Evolutionary conservation across 2,329 filamentous ascomycete genomes (phyloP).

Genomic region (Anthostomella pinea): DNA sequence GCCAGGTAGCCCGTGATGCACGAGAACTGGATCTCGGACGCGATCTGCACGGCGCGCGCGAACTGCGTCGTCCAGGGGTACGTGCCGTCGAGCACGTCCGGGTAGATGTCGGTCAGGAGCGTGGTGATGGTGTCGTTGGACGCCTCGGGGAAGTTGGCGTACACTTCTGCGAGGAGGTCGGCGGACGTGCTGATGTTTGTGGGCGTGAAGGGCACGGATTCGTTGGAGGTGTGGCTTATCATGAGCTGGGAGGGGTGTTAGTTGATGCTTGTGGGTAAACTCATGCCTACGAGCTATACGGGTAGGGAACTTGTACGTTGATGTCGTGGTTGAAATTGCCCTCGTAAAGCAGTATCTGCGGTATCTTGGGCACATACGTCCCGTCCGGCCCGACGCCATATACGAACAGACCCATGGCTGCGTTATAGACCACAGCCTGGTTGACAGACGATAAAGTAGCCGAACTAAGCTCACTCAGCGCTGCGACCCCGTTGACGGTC

Average conservation of each 20-base stretch:
- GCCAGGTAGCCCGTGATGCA: conserved; percentile 53
- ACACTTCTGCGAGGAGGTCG: conserved; percentile 13
- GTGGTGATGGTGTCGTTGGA: conserved; percentile 33
- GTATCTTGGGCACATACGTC: conserved; percentile 20
- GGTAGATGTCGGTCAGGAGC: conserved; percentile 46
- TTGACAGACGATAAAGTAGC: conserved; percentile 16
- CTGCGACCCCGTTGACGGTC: conserved; percentile 6
- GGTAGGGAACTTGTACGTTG: conserved; percentile 17
- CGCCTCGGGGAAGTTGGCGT: conserved; percentile 13
- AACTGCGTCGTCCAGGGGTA: conserved; percentile 43
- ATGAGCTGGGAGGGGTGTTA: conserved; percentile 12
- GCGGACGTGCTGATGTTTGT: conserved; percentile 38
- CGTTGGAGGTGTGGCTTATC: conserved; percentile 43
- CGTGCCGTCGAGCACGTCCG: conserved; percentile 41
- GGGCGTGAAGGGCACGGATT: conserved; percentile 42
- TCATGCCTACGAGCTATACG: too few species aligned
- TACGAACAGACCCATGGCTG: conserved; percentile 25
- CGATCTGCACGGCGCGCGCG: conserved; percentile 38
- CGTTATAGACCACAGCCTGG: conserved; percentile 20
- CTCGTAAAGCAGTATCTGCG: conserved; percentile 21
- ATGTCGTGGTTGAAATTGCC: conserved; percentile 19
- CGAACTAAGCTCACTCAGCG: conserved; percentile 6
- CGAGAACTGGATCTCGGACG: conserved; percentile 42
- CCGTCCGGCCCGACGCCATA: conserved; percentile 27
- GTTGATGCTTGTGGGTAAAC: too few species aligned